These are phyloP conservation scores for Bacidia gigantensis DNA, from an alignment of 495 filamentous ascomycete species.

Conservation along the genomic window DNA sequence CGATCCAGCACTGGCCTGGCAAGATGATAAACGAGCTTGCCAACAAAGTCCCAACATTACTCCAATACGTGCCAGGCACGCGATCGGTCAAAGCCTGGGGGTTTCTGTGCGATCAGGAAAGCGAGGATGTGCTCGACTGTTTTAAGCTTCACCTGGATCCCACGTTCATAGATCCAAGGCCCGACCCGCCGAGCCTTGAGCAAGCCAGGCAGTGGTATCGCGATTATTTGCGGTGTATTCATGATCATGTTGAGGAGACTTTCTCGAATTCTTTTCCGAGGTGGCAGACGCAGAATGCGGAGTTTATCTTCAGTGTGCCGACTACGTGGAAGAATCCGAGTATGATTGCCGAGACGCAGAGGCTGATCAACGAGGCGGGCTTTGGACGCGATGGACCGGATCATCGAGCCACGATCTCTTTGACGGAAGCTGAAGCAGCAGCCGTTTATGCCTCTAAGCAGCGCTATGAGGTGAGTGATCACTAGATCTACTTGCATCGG, in stretches of 20 bases:
- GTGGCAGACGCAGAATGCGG: slow-evolving; percentile 37
- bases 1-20: slow-evolving; percentile 49
- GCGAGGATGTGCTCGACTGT: slow-evolving; percentile 34
- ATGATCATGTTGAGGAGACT: slow-evolving; percentile 38
- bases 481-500: not conserved
- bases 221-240: slow-evolving; percentile 42
- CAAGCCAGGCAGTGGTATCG: slow-evolving; percentile 42
- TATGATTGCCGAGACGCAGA: slow-evolving; percentile 42
- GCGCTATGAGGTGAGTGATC: slow-evolving; percentile 10
- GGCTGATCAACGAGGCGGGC: slow-evolving; percentile 35
- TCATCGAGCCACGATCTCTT: slow-evolving; percentile 41
- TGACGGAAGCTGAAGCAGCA: slow-evolving; percentile 57
- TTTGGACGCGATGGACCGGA: slow-evolving; percentile 30
- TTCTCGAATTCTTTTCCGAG: slow-evolving; percentile 29
- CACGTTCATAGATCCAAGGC: slow-evolving; percentile 24
- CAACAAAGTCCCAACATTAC: slow-evolving; percentile 46
- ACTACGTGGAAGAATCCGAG: slow-evolving; percentile 50
- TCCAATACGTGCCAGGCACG: slow-evolving; percentile 35
- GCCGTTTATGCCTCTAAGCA: slow-evolving; percentile 41
- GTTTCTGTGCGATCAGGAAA: slow-evolving; percentile 38
- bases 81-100: slow-evolving; percentile 39
- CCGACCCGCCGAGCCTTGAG: slow-evolving; percentile 20
- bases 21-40: slow-evolving; percentile 35
- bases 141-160: slow-evolving; percentile 50
- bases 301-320: slow-evolving; percentile 55